Base-by-base conservation (phyloP, 768 basidiomycete species). In the Botryobasidium botryosum region DNA sequence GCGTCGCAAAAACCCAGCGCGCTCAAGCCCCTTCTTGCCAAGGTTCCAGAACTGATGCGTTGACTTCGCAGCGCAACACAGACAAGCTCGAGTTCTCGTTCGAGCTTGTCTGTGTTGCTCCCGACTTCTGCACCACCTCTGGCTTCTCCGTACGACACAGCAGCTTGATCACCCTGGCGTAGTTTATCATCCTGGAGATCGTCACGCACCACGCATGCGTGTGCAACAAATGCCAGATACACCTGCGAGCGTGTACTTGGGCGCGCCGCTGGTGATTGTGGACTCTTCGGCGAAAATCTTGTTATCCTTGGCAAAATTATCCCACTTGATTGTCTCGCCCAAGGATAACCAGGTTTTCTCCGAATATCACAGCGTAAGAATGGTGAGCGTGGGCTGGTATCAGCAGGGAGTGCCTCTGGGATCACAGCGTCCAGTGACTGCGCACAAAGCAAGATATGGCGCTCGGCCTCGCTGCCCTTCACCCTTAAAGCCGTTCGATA, bases 101-200 rank as follows among this genome's bases (percentile, higher is more conserved):
- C 94, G 35, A 97, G 73, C 57, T 77, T 85, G 63, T 97, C 94
- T 2, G 91, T 94, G 64, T 99, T 97, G 15, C 90, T 90, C 31
- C 94, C 91, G 54, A 86, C 96, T 40, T 79, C 70, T 63, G 96
- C 90, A 99, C 91, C 40, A 99, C 83, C 61, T 99, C 94, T 6
- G 94, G 94, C 64, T 96, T 97, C 66, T 99, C 92, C 29, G 97
- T 91, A 46, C 91, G 87, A 61, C 96, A 92, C 18, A 99, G 72
- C 31, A 99, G 67, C 61, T 99, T 99, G 75, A 99, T 97, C 10
- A 92, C 92, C 67, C 97, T 99, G 51, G 84, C 78, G 62, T 99
- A 97, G 65, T 99, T 99, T 92, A 97, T 97, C 86, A 99, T 96
- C 41, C 92, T 92, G 31, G 92, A 96, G n/a, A 99, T 92, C 12